Conservation (phyloP, 1,284 basidiomycete species). For the Moesziomyces sp. region DNA sequence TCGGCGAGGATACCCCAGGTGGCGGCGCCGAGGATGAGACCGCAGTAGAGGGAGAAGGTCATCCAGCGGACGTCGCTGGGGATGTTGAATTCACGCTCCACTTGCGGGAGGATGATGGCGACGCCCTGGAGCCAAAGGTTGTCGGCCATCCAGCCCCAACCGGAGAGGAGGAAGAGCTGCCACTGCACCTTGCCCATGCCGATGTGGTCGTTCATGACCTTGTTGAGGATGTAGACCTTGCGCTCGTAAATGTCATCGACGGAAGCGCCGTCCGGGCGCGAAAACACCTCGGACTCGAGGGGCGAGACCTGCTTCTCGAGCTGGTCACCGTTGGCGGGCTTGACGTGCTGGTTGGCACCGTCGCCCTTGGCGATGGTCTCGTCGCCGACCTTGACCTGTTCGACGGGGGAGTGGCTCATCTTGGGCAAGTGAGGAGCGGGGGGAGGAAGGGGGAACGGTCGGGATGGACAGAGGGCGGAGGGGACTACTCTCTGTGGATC, state of each 20-base stretch:
- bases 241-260: conserved; percentile 61
- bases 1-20: conserved; percentile 65
- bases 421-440: conserved; percentile 1
- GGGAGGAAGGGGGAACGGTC: not conserved
- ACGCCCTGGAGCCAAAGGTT: conserved; percentile 66
- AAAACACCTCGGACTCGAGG: conserved; percentile 8
- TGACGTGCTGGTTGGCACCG: conserved; percentile 19
- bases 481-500: conserved; percentile 2
- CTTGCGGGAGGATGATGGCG: conserved; percentile 63
- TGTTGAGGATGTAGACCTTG: conserved; percentile 66
- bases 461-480: not conserved
- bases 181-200: conserved; percentile 64
- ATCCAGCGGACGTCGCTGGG: conserved; percentile 50
- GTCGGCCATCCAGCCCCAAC: conserved; percentile 62
- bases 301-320: conserved; percentile 45
- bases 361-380: conserved; percentile 25
- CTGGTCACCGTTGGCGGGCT: conserved; percentile 19
- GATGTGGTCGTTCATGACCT: conserved; percentile 65
- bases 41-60: conserved; percentile 62
- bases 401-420: conserved; percentile 29
- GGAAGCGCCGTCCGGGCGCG: conserved; percentile 36
- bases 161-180: conserved; percentile 57
- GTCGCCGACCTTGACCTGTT: conserved; percentile 24
- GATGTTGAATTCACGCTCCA: conserved; percentile 60
- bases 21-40: conserved; percentile 64